Base-by-base conservation (phyloP, 2,329 filamentous ascomycete genomes). In the Knoxdaviesia capensis region DNA sequence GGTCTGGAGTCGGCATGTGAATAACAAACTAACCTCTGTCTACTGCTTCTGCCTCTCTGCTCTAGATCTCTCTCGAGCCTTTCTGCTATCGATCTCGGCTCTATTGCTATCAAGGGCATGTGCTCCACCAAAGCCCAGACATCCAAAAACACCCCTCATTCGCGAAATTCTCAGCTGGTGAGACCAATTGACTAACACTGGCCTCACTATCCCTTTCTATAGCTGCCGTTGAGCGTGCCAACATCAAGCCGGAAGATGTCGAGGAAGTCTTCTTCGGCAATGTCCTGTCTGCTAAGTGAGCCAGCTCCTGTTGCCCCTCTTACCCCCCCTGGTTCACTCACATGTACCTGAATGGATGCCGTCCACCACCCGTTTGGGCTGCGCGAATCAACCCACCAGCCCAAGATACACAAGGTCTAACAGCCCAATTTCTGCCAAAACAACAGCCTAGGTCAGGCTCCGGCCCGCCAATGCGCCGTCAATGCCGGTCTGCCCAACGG, bases 221-320 rank as follows among this genome's bases (percentile, higher is more conserved):
- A 79, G 74, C 69, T 54, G 88, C 88, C 47, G 74, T 98, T 50
- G 80, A 86, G 64, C 80, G 85, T 54, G 78, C 90, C 43, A 73
- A 80, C 55, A 76, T 98, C 65, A 87, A 92, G 65, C 71, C 85
- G 43, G 76, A 86, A 54, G 76, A 93, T 58, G 83, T 98, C 45
- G 77, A 98, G 58, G 90, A 98, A 61, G 85, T 98, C 57, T 92
- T 90, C 69, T 92, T 94, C 57, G 90, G 90, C 61, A 98, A 98
- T 68, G 90, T 98, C 51, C 74, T 98, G 54, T 93, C 87, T 46
- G 90, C 88, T 59, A 87, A 88, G 87, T 94, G 71, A 53, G 69
- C 40, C 29, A 11, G 20, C 10, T 35, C 4, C 35, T 29, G 7
- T 40, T 36, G 9, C 28, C 31, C 43, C n/a, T 7, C 7, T 9